Percentiles rank a stretch among this genome's conserved stretches.
Evolutionary conservation across 2,329 filamentous ascomycete genomes (phyloP).

Genomic region (Neofusicoccum sp.): DNA sequence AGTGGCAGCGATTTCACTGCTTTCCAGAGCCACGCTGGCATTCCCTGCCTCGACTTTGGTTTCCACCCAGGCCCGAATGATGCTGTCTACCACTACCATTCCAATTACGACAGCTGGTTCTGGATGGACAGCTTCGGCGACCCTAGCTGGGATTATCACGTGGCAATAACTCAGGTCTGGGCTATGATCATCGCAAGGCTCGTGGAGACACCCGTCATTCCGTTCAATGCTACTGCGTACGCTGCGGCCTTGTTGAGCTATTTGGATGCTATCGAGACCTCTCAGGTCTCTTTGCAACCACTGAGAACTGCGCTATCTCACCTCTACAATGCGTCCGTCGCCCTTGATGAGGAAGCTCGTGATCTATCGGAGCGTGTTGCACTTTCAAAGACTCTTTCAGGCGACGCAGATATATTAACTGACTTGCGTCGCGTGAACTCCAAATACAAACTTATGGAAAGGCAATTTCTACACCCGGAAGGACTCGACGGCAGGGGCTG

Average conservation of each 20-base stretch:
- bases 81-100: slow-evolving; percentile 73
- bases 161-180: slow-evolving; percentile 47
- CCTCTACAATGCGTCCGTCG: too few species aligned
- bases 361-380: too few species aligned
- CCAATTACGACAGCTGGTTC: slow-evolving; percentile 78
- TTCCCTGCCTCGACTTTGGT: slow-evolving; percentile 49
- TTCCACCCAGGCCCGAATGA: slow-evolving; percentile 38
- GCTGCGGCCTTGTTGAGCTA: slow-evolving; percentile 24
- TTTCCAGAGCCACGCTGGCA: slow-evolving; percentile 54
- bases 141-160: slow-evolving; percentile 57
- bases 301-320: too few species aligned
- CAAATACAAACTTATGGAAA: slow-evolving; percentile 81
- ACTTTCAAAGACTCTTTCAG: too few species aligned
- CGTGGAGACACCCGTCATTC: slow-evolving; percentile 47
- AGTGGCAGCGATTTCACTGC: slow-evolving; percentile 53
- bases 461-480: slow-evolving; percentile 70
- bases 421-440: slow-evolving; percentile 57
- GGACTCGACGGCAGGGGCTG: slow-evolving; percentile 78
- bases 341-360: too few species aligned
- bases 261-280: too few species aligned
- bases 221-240: slow-evolving; percentile 57
- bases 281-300: too few species aligned
- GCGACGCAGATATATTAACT: too few species aligned
- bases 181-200: slow-evolving; percentile 46
- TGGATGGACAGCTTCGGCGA: slow-evolving; percentile 85